Conservation (phyloP, 2,329 filamentous ascomycete genomes). For the Alternaria solani region DNA sequence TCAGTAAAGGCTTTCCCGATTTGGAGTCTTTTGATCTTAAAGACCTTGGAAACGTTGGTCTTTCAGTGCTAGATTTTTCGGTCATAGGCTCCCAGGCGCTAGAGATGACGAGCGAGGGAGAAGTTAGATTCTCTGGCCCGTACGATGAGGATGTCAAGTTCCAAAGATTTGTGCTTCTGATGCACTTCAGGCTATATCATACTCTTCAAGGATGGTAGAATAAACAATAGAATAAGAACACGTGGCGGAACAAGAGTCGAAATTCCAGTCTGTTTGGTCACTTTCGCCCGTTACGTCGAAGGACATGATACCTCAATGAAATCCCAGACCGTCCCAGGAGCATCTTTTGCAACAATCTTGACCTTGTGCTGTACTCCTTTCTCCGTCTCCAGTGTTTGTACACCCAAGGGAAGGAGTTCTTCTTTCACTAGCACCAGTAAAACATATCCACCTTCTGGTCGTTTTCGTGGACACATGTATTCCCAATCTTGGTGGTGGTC, state of each 20-base stretch:
- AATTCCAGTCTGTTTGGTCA: not conserved
- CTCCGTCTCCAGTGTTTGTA: constrained; percentile 4
- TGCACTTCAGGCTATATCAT: not conserved
- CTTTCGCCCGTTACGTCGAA: not conserved
- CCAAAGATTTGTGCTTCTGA: not conserved
- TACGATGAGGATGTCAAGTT: not conserved
- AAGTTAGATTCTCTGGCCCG: not conserved
- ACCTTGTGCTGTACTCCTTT: constrained; percentile 4
- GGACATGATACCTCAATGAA: constrained; percentile 12
- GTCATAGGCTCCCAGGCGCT: not conserved
- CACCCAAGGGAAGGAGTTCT: constrained; percentile 10
- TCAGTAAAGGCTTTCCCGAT: not conserved
- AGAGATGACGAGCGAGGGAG: not conserved
- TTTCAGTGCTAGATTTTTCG: not conserved
- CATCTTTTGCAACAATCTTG: constrained; percentile 11
- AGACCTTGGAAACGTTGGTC: not conserved
- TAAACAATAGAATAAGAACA: not conserved
- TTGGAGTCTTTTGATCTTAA: not conserved
- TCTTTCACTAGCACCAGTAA: constrained; percentile 4
- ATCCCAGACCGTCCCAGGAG: constrained; percentile 10
- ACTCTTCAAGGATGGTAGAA: not conserved
- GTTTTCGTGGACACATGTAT: constrained; percentile 13
- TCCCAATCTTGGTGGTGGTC: not conserved
- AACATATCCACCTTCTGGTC: constrained; percentile 13
- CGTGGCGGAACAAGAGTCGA: not conserved